phyloP scores from a whole-genome alignment of 345 rosid species.

The Rhizophora apiculata region DNA sequence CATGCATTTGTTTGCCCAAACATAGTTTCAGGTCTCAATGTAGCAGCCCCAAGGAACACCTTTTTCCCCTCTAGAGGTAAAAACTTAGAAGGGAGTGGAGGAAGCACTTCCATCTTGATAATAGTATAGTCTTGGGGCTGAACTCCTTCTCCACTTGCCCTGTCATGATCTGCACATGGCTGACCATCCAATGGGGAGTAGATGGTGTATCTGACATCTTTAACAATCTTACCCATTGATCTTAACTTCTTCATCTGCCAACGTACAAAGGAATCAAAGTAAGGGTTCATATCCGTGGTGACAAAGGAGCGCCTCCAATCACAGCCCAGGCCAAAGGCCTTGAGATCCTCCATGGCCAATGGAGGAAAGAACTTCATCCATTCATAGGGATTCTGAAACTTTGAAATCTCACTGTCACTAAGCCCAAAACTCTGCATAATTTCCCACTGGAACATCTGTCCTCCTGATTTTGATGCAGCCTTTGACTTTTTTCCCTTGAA shows the following conservation, averaged over 20 bases:
- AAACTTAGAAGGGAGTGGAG: conserved; percentile 66
- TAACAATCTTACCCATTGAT: conserved; percentile 81
- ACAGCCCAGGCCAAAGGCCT: conserved; percentile 82
- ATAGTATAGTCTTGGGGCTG: conserved; percentile 94
- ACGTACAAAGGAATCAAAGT: conserved; percentile 70
- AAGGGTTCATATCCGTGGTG: conserved; percentile 77
- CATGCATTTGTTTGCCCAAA: conserved; percentile 96
- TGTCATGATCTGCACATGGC: conserved; percentile 95
- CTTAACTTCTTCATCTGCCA: conserved; percentile 95
- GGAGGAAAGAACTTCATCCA: conserved; percentile 87
- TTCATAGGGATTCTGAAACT: conserved; percentile 67
- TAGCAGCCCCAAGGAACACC: conserved; percentile 81
- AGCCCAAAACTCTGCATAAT: conserved; percentile 93
- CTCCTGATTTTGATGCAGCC: conserved; percentile 78
- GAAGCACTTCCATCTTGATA: conserved; percentile 77
- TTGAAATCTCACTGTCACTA: conserved; percentile 58
- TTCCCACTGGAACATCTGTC: conserved; percentile 84
- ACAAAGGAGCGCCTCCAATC: conserved; percentile 95
- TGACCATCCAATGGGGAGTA: conserved; percentile 93
- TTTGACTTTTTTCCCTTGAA: conserved; percentile 87
- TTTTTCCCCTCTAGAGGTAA: conserved; percentile 64
- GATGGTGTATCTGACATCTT: conserved; percentile 74
- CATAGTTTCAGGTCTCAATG: conserved; percentile 97
- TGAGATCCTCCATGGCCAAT: conserved; percentile 70
- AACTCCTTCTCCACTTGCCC: conserved; percentile 93